Evolutionary conservation across 495 filamentous ascomycete genomes (phyloP), one percentile per base, ranked within the genome.

Genomic region (Glutinoglossum americanum): DNA sequence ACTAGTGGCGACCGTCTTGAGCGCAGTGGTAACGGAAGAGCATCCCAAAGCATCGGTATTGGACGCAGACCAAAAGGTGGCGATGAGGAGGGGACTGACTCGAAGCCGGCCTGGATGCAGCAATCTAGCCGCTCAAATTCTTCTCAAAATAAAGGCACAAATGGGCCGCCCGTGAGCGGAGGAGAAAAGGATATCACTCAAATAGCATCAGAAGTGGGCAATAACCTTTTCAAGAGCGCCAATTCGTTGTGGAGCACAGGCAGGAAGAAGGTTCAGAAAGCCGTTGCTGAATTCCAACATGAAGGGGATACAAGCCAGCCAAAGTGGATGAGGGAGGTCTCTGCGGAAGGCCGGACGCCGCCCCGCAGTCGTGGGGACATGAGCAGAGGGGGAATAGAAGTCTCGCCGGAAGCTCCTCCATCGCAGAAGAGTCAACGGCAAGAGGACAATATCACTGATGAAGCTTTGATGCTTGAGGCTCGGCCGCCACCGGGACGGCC

Each of bases 261-360:
- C 1, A 87, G 85, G 62, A 97, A 94, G 68, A 90, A 85, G 65
- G 80, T 97, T n/a, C 89, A 94, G 64, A 88, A 88, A 66, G 92
- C 87, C 15, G 86, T 98, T 15, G 79, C 86, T 17, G 92, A 98
- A 21, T 83, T 96, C 60, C 89, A 95, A 62, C 67, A 75, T 1
- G 82, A 85, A n/a, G 75, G 80, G 28, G 92, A 95, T 65, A 73
- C 85, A 1, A 87, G 66, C 64, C 86, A 94, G 64, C 92, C 92
- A 0, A 90, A 86, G 62, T 98, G 92, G 92, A 94, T 98, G 90
- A 78, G 80, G 62, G 84, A 87, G 55, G 72, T 76, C 25, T 72
- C 74, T 27, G 61, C 69, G 55, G 71, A 73, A 25, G 17, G 60
- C 32, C 9, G 28, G n/a, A 41, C 27, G 3, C 8, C 37, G 11